These are phyloP conservation scores for Ailanthus altissimus DNA, from an alignment of 345 rosid species.

Conservation along the genomic window DNA sequence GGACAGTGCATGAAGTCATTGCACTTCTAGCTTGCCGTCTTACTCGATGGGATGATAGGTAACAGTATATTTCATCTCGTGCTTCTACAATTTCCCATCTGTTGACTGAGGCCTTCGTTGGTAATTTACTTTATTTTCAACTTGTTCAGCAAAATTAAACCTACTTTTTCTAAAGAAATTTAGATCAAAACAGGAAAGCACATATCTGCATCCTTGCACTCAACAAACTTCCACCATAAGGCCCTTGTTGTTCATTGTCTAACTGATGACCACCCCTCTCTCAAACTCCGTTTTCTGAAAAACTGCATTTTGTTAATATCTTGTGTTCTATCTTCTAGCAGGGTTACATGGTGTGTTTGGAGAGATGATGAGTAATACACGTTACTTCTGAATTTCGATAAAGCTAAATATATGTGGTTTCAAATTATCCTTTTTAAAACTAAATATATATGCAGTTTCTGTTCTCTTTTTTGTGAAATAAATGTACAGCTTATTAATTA, in stretches of 20 bases:
- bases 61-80: constrained; percentile 9
- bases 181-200: not conserved
- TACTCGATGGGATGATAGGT: constrained; percentile 98
- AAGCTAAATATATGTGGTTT: not conserved
- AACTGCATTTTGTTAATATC: not conserved
- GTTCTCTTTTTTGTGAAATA: not conserved
- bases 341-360: not conserved
- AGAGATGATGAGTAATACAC: not conserved
- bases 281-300: not conserved
- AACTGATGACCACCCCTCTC: not conserved
- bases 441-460: not conserved
- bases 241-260: not conserved
- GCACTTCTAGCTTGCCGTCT: constrained; percentile 79
- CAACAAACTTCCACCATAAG: not conserved
- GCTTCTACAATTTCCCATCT: not conserved
- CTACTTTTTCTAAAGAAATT: not conserved
- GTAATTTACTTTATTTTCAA: not conserved
- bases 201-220: not conserved
- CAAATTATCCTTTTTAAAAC: not conserved
- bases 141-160: not conserved
- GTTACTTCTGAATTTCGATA: not conserved
- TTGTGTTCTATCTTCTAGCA: not conserved
- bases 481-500: not conserved
- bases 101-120: not conserved
- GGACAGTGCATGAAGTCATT: constrained; percentile 87